Evolutionary conservation across 805 yeast species (phyloP).

Genomic region (Ogataea paraovalis): DNA sequence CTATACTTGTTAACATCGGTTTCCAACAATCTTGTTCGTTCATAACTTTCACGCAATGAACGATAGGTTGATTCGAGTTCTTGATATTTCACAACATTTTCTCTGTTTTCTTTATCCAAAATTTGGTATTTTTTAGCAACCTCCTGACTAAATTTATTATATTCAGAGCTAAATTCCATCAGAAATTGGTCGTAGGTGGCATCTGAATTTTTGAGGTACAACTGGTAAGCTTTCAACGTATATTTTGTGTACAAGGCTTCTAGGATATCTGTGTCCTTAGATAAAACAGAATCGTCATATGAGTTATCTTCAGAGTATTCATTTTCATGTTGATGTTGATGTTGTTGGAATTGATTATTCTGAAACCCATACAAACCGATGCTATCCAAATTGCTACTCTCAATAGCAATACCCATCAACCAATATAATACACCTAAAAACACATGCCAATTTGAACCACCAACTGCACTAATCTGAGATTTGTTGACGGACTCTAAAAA

Average conservation of each 20-base stretch:
- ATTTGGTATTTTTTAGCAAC: conserved; percentile 43
- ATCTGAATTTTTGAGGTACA: conserved; percentile 54
- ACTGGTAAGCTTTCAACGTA: conserved; percentile 61
- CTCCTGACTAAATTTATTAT: conserved; percentile 46
- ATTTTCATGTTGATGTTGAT: conserved; percentile 15
- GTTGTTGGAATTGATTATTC: conserved; percentile 16
- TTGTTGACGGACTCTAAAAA: conserved; percentile 75
- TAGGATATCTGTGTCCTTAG: conserved; percentile 25
- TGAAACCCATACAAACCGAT: conserved; percentile 28
- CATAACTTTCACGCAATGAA: conserved; percentile 46
- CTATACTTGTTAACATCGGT: conserved; percentile 67
- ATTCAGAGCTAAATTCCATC: conserved; percentile 53
- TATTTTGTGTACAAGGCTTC: conserved; percentile 40
- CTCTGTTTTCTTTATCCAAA: conserved; percentile 38
- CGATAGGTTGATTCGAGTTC: conserved; percentile 42
- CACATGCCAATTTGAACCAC: conserved; percentile 83
- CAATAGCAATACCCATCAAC: conserved; percentile 56
- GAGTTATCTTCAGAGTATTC: conserved; percentile 23
- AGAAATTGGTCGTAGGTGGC: conserved; percentile 57
- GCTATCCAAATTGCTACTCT: conserved; percentile 36
- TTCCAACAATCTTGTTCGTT: conserved; percentile 59
- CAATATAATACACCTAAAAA: conserved; percentile 81
- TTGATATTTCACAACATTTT: conserved; percentile 37
- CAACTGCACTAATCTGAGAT: conserved; percentile 86
- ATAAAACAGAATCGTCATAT: conserved; percentile 21